phyloP scores from a whole-genome alignment of 331 rosid species.

The Acacia concinna region DNA sequence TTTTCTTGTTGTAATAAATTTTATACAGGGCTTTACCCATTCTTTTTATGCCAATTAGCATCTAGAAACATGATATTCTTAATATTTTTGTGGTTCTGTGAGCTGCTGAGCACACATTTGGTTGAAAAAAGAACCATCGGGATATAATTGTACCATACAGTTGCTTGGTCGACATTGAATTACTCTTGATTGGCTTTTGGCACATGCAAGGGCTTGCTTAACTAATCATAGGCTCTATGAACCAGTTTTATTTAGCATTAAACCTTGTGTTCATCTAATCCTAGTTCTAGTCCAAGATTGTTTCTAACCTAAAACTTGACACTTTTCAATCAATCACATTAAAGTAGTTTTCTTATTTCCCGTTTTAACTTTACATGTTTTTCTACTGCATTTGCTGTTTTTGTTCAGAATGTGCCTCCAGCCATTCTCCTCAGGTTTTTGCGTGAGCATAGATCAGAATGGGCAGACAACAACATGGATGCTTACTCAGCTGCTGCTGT shows the following conservation, averaged over 20 bases:
- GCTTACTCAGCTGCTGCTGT: slow-evolving; percentile 97
- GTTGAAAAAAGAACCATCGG: not conserved
- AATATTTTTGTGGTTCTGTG: not conserved
- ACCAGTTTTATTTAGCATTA: not conserved
- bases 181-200: not conserved
- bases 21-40: not conserved
- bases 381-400: not conserved
- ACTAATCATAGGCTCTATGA: not conserved
- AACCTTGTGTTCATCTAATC: not conserved
- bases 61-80: not conserved
- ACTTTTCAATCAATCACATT: too few relatives aligned
- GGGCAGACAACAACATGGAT: slow-evolving; percentile 98
- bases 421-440: slow-evolving; percentile 91
- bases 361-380: not conserved
- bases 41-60: not conserved
- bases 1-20: not conserved
- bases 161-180: not conserved
- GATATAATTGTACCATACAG: not conserved
- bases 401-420: slow-evolving; percentile 90
- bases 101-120: not conserved
- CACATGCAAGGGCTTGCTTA: not conserved
- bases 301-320: not conserved
- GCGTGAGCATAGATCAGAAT: slow-evolving; percentile 97
- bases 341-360: not conserved
- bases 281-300: not conserved